Evolutionary conservation across 495 filamentous ascomycete species (phyloP), one percentile per base, ranked within the genome.

Genomic region (Penicillium fimorum): DNA sequence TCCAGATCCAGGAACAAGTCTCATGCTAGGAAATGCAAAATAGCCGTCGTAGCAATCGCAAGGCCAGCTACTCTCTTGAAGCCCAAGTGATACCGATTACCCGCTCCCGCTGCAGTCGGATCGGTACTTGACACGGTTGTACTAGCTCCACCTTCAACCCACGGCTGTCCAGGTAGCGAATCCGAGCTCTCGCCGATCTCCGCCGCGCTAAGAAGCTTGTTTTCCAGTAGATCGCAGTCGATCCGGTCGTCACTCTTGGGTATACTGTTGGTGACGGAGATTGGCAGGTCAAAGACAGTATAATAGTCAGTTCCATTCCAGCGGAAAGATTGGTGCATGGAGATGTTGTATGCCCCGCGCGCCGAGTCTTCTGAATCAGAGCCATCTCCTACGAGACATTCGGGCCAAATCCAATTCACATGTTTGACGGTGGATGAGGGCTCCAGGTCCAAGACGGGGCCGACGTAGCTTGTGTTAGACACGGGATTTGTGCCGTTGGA

Each of bases 231-330:
- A 7, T 47, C 55, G n/a, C 63, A 66, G 15, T 64, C 55, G 20
- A 64, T 35, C 24, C 60, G 54, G 4, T 60, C 57, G 15, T 53
- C 42, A 37, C 48, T 56, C 48, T 66, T 43, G 1, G 63, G 42
- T 56, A 88, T 87, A 44, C 73, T 72, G 59, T 88, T 89, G n/a
- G 83, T 85, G 47, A 88, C 80, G 4, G 77, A 77, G 59, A 89
- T 84, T 20, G 85, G 84, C 18, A 87, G 70, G 47, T 88, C 80
- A 55, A 87, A 88, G 48, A 88, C 79, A n/a, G 84, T 86, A 68
- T 87, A 88, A 55, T 81, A 77, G 43, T 87, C 77, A 1, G 72
- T 75, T 7, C 77, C 80, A 59, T 87, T 85, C 56, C 85, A 72
- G 22, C 83, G 77, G 64, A 85, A 87, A 51, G 78, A 84, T 59